phyloP scores from a whole-genome alignment of 1,139 yeast genomes.

The Debaryomyces fabryi region DNA sequence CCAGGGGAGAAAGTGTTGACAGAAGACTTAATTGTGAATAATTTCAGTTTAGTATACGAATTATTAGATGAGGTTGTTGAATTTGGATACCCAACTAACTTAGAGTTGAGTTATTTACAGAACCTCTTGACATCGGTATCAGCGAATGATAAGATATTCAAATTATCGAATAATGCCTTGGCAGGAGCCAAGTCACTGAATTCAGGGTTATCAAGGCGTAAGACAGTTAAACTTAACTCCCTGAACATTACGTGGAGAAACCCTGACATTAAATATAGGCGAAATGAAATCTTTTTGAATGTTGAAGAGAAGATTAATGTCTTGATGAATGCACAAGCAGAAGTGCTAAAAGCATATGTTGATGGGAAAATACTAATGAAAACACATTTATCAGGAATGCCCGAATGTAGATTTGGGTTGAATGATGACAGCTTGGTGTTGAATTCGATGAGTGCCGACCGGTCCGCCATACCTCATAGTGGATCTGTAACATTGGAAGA shows the following conservation, averaged over 20 bases:
- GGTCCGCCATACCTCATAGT: conserved; percentile 18
- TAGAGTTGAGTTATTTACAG: conserved; percentile 52
- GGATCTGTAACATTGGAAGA: conserved; percentile 67
- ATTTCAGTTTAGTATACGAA: conserved; percentile 73
- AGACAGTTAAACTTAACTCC: conserved; percentile 9
- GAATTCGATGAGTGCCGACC: conserved; percentile 14
- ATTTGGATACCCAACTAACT: conserved; percentile 79
- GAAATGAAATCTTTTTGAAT: conserved; percentile 79
- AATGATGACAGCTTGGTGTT: conserved; percentile 44
- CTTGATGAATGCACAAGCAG: conserved; percentile 61
- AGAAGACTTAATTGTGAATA: conserved; percentile 41
- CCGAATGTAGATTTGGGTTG: conserved; percentile 65
- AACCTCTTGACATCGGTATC: conserved; percentile 26
- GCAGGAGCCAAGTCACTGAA: conserved; percentile 9
- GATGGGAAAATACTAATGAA: conserved; percentile 77
- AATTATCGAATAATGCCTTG: conserved; percentile 18
- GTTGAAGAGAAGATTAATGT: conserved; percentile 77
- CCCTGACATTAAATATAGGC: conserved; percentile 71
- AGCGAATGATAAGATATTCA: conserved; percentile 28
- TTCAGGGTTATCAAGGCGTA: conserved; percentile 11
- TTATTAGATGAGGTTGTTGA: conserved; percentile 76
- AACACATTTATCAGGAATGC: conserved; percentile 76
- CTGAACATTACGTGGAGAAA: conserved; percentile 64
- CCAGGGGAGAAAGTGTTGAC: conserved; percentile 19
- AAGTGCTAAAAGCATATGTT: conserved; percentile 69